phyloP scores from a whole-genome alignment of 2,329 filamentous ascomycete species.

The Arthrobotrys sphaeroides region DNA sequence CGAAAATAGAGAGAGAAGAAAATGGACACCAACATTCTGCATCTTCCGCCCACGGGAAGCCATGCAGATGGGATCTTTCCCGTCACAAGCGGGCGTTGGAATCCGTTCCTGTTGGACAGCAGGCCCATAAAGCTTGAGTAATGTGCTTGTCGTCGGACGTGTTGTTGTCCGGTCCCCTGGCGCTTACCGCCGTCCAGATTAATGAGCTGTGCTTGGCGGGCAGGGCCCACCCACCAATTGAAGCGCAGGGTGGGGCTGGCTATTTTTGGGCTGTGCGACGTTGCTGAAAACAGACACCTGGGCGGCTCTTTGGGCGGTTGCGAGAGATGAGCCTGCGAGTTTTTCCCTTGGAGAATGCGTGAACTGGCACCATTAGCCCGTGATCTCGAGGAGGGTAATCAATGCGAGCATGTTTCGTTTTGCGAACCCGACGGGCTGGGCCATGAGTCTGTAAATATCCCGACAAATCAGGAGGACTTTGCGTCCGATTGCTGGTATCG shows the following conservation, averaged over 20 bases:
- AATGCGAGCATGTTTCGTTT: neutral
- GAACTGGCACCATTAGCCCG: slow-evolving; percentile 4
- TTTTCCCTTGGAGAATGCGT: neutral
- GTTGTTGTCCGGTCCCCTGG: slow-evolving; percentile 25
- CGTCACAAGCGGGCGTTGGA: slow-evolving; percentile 16
- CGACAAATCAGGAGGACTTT: neutral
- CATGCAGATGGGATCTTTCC: slow-evolving; percentile 6
- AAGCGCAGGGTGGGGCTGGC: slow-evolving; percentile 15
- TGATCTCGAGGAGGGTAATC: slow-evolving; percentile 1
- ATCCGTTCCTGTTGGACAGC: slow-evolving; percentile 39
- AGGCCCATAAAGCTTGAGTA: neutral
- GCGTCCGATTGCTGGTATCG: too few relatives aligned
- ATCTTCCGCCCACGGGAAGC: neutral
- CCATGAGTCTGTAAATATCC: neutral
- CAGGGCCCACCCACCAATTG: slow-evolving; percentile 15
- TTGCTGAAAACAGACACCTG: neutral
- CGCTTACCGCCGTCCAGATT: slow-evolving; percentile 17
- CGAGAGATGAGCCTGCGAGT: neutral
- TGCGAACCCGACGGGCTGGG: neutral
- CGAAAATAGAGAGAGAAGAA: too few relatives aligned
- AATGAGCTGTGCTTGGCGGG: slow-evolving; percentile 5
- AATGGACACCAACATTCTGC: slow-evolving; percentile 6
- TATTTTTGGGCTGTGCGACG: slow-evolving; percentile 39
- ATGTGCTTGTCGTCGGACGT: neutral
- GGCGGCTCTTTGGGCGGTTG: slow-evolving; percentile 42